These are phyloP conservation scores for Melocanna baccifera DNA, from an alignment of 176 grass and related monocot genomes.

Conservation along the genomic window DNA sequence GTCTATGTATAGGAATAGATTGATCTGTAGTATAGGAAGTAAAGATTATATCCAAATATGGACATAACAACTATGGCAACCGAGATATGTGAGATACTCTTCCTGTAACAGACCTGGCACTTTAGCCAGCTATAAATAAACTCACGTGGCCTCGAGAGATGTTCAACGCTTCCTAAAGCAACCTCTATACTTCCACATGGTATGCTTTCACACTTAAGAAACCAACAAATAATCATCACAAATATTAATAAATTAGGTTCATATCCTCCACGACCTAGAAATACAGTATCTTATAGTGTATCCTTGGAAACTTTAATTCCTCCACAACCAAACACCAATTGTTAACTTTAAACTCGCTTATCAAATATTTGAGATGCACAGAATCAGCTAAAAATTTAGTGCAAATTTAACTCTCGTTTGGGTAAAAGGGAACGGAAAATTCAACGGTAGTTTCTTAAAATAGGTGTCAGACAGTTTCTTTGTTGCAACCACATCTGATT, in stretches of 20 bases:
- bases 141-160: too few species aligned
- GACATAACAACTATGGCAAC: too few species aligned
- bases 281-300: neutral
- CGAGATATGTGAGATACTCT: too few species aligned
- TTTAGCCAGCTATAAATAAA: too few species aligned
- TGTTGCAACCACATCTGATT: too few species aligned
- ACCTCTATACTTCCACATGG: too few species aligned
- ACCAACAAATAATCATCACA: slow-evolving; percentile 19
- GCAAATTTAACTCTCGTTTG: neutral
- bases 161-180: too few species aligned
- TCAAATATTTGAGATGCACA: neutral
- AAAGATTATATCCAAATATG: too few species aligned
- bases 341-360: neutral
- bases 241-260: slow-evolving; percentile 19
- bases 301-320: neutral
- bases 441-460: neutral
- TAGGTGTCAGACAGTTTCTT: neutral
- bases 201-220: neutral
- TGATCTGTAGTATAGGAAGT: too few species aligned
- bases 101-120: too few species aligned
- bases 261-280: neutral
- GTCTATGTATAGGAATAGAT: too few species aligned
- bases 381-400: neutral
- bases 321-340: neutral
- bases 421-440: neutral